phyloP scores from a whole-genome alignment of 2,329 filamentous ascomycete species.

The Coleophoma crateriformis region DNA sequence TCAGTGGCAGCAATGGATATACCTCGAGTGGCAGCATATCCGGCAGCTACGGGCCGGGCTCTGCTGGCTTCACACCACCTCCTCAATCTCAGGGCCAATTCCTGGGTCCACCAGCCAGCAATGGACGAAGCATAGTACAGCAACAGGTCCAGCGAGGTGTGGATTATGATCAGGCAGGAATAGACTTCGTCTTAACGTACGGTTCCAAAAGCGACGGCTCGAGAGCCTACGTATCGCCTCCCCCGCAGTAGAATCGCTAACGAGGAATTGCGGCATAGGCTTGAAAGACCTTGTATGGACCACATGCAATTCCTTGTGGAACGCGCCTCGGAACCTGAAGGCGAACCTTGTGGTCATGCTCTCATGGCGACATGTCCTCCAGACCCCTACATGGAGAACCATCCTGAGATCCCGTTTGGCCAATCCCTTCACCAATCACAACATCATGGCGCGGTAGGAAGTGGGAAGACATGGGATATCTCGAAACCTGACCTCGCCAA shows the following conservation, averaged over 20 bases:
- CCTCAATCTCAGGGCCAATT: slow-evolving; percentile 8
- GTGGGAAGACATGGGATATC: slow-evolving; percentile 74
- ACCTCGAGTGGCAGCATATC: slow-evolving; percentile 52
- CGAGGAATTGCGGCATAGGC: slow-evolving; percentile 46
- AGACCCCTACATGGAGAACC: slow-evolving; percentile 32
- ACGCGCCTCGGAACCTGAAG: slow-evolving; percentile 50
- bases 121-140: slow-evolving; percentile 16
- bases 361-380: slow-evolving; percentile 91
- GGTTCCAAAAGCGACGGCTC: slow-evolving; percentile 46
- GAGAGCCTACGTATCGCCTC: slow-evolving; percentile 62
- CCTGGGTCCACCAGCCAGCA: slow-evolving; percentile 1
- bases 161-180: slow-evolving; percentile 77
- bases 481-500: slow-evolving; percentile 72
- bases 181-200: slow-evolving; percentile 91
- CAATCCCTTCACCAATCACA: slow-evolving; percentile 17
- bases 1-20: slow-evolving; percentile 42
- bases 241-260: slow-evolving; percentile 49
- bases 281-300: slow-evolving; percentile 90
- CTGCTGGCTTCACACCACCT: slow-evolving; percentile 26
- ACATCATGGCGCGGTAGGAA: slow-evolving; percentile 5
- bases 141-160: slow-evolving; percentile 34
- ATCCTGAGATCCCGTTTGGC: slow-evolving; percentile 48
- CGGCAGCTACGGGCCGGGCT: slow-evolving; percentile 52
- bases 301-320: slow-evolving; percentile 78
- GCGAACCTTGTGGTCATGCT: slow-evolving; percentile 77